phyloP scores from a whole-genome alignment of 2,329 filamentous ascomycete species.

The Dryadomyces quercus-mongolicae region DNA sequence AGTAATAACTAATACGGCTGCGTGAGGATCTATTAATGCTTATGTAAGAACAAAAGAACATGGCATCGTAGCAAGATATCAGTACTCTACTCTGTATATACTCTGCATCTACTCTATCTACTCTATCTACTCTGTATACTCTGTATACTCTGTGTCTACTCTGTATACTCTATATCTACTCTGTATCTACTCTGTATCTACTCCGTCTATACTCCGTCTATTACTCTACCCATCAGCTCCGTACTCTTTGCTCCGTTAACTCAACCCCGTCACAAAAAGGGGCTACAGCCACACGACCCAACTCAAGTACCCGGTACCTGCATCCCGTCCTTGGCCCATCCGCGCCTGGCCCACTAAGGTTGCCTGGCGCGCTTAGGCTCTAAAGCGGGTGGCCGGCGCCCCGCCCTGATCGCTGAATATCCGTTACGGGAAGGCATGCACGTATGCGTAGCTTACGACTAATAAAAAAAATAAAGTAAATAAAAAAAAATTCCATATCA shows the following conservation, averaged over 20 bases:
- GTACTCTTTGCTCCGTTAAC: too few relatives aligned
- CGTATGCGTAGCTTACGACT: not conserved
- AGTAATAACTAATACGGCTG: too few relatives aligned
- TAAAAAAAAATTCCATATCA: not conserved
- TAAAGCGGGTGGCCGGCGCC: conserved; percentile 4
- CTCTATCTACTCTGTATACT: too few relatives aligned
- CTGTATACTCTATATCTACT: too few relatives aligned
- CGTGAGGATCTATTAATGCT: too few relatives aligned
- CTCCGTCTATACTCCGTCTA: not conserved
- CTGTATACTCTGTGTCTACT: too few relatives aligned
- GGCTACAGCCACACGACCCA: not conserved
- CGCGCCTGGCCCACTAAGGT: not conserved
- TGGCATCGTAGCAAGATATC: too few relatives aligned
- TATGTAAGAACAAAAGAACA: too few relatives aligned
- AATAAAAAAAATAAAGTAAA: not conserved
- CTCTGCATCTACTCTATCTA: too few relatives aligned
- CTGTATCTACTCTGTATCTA: too few relatives aligned
- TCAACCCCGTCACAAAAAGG: too few relatives aligned
- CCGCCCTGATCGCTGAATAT: conserved; percentile 4
- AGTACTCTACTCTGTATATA: too few relatives aligned
- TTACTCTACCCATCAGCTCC: not conserved
- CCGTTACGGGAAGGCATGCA: conserved; percentile 4
- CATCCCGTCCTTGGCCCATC: conserved; percentile 2
- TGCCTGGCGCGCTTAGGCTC: not conserved
- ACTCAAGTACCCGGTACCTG: conserved; percentile 2